Conservation (phyloP, 2,329 filamentous ascomycete genomes). For the Hypoxylon sp. region DNA sequence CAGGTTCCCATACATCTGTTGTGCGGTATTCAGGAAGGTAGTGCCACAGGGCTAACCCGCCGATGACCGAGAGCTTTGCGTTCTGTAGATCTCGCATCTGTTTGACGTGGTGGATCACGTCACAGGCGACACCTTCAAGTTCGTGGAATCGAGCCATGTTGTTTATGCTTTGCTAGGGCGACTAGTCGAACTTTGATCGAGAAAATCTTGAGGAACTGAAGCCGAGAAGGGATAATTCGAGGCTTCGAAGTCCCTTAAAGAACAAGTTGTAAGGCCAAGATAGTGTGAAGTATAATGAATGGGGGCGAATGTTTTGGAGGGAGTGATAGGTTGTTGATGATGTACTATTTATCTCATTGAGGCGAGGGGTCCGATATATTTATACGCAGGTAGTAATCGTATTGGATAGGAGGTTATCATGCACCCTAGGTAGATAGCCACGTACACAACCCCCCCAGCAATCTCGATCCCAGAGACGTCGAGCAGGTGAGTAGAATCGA, state of each 20-base stretch:
- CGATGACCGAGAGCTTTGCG: constrained; percentile 39
- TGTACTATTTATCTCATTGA: constrained; percentile 1
- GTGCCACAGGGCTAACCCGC: constrained; percentile 41
- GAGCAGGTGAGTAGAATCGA: constrained; percentile 5
- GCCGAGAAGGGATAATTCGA: too few species aligned
- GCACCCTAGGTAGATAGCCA: neutral
- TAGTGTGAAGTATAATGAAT: constrained; percentile 5
- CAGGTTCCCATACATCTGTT: constrained; percentile 35
- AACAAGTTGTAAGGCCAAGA: constrained; percentile 2
- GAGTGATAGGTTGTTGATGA: constrained; percentile 13
- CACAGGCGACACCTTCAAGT: constrained; percentile 40
- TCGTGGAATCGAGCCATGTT: constrained; percentile 32
- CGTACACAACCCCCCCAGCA: too few species aligned
- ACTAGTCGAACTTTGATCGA: constrained; percentile 2
- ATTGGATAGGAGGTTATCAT: constrained; percentile 5
- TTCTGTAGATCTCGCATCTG: constrained; percentile 40
- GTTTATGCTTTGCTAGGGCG: neutral
- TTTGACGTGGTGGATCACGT: constrained; percentile 43
- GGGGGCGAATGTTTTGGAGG: constrained; percentile 23
- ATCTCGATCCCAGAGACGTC: constrained; percentile 6
- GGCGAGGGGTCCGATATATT: constrained; percentile 11
- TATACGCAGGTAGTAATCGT: constrained; percentile 22
- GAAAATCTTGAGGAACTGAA: too few species aligned
- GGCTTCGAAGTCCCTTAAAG: too few species aligned
- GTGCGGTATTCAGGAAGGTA: constrained; percentile 38